Conservation (phyloP, 2,329 filamentous ascomycete genomes). For the Pestalotiopsis sp. region DNA sequence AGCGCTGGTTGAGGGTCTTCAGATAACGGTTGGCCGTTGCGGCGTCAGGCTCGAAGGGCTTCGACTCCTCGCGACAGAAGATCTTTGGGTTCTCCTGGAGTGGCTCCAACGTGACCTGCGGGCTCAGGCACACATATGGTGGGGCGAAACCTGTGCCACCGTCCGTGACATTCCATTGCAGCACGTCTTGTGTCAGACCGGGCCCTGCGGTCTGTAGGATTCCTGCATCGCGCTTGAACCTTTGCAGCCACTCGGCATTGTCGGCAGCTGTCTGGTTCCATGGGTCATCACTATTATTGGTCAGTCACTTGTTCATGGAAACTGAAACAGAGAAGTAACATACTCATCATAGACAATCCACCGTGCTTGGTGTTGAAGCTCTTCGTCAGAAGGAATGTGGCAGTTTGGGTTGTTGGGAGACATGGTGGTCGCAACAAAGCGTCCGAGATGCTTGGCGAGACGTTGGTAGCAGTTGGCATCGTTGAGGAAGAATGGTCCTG, state of each 20-base stretch:
- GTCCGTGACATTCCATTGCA: conserved; percentile 49
- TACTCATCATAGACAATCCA: conserved; percentile 67
- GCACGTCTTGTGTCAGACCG: conserved; percentile 43
- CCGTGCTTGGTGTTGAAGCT: conserved; percentile 65
- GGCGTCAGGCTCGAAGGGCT: conserved; percentile 45
- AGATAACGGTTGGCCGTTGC: conserved; percentile 52
- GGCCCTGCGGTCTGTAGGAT: conserved; percentile 54
- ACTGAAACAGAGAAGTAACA: conserved; percentile 28
- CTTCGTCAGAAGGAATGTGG: conserved; percentile 63
- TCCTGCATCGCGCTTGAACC: conserved; percentile 63
- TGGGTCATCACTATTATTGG: conserved; percentile 54
- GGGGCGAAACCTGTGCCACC: conserved; percentile 60
- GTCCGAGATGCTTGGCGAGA: conserved; percentile 54
- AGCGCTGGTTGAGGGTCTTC: conserved; percentile 45
- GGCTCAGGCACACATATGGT: conserved; percentile 53
- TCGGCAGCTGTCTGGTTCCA: conserved; percentile 69
- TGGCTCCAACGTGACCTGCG: conserved; percentile 33
- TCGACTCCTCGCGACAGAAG: conserved; percentile 38
- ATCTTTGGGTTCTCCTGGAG: conserved; percentile 37
- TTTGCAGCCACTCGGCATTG: conserved; percentile 64
- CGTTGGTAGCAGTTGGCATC: conserved; percentile 64
- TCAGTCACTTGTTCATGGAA: conserved; percentile 19
- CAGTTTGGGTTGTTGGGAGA: conserved; percentile 63
- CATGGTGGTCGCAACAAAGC: conserved; percentile 56
- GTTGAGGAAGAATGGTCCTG: conserved; percentile 53